Evolutionary conservation across 306 rosid species (phyloP).

Genomic region (Ceratonia siliqua): DNA sequence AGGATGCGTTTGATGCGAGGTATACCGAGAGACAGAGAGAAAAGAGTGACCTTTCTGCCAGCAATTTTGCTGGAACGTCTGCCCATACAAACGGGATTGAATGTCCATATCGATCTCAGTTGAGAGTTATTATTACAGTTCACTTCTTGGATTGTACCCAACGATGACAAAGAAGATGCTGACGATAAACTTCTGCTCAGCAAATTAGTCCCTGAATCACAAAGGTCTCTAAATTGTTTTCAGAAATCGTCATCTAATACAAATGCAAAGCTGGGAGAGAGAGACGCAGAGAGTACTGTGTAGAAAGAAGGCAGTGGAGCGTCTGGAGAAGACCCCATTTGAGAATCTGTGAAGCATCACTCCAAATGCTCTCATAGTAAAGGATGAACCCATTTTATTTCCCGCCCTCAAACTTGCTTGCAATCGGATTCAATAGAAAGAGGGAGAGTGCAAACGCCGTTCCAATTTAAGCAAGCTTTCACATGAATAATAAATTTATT

Average conservation of each 20-base stretch:
- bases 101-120: slow-evolving; percentile 55
- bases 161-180: slow-evolving; percentile 30
- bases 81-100: slow-evolving; percentile 80
- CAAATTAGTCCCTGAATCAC: slow-evolving; percentile 54
- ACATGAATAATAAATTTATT: not conserved
- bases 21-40: not conserved
- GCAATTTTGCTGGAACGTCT: slow-evolving; percentile 93
- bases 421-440: not conserved
- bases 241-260: not conserved
- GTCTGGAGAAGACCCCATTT: slow-evolving; percentile 42
- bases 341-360: slow-evolving; percentile 46
- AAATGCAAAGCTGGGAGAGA: not conserved
- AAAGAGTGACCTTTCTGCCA: slow-evolving; percentile 73
- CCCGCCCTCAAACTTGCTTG: not conserved
- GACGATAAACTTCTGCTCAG: slow-evolving; percentile 39
- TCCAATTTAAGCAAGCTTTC: not conserved
- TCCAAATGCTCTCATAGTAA: slow-evolving; percentile 51
- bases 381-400: slow-evolving; percentile 40
- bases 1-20: not conserved
- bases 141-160: slow-evolving; percentile 27
- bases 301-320: slow-evolving; percentile 33
- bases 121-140: slow-evolving; percentile 5
- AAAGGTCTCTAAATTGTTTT: slow-evolving; percentile 28
- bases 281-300: slow-evolving; percentile 34
- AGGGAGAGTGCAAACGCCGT: not conserved